Base-by-base conservation (phyloP, 306 rosid genomes). In the Inga laurina region DNA sequence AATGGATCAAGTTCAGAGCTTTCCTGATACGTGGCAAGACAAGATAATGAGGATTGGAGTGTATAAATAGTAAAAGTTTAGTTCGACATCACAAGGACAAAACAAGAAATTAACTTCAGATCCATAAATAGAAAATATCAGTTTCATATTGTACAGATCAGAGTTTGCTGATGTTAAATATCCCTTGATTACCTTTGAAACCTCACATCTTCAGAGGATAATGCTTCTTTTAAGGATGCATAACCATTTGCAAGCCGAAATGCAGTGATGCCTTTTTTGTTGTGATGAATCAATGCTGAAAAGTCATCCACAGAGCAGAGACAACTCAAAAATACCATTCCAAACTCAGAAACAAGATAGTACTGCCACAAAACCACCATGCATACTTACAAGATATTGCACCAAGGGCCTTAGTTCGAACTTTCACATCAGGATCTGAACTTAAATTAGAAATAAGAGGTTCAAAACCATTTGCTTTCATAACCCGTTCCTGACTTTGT, bases 221-320 rank as follows among this genome's bases (percentile, higher is more conserved):
- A 82, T 5, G 97, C 97, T 75, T 92, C 98, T 87, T 69, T 94
- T 76, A 97, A 83, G 67, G 90, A 93, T 19, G 94, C 90, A 86
- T 97, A 97, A 70, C 99, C 99, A 89, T 94, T 92, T 71, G 97
- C 97, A 24, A 92, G 94, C 24, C 97, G 98, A 75, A 97, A 97
- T 6, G 97, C 98, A 74, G 79, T 27, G 27, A 90, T 76, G 24
- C 91, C 99, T 0, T 94, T 87, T 86, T 92, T 94, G 87, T 92
- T 92, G 88, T 97, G 93, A 13, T 92, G 89, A 79, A 97, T 94
- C 19, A 97, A 86, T 43, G 99, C 99, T 97, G 94, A 37, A 65
- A 49, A 59, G 84, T 41, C 52, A 79, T 54, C 57, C 80, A 79
- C 24, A 82, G 78, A 83, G 39, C 59, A 88, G 19, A 82, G 71